Evolutionary conservation across 768 basidiomycete genomes (phyloP), one percentile per base, ranked within the genome.

Genomic region (Neoboletus subvelutipes): DNA sequence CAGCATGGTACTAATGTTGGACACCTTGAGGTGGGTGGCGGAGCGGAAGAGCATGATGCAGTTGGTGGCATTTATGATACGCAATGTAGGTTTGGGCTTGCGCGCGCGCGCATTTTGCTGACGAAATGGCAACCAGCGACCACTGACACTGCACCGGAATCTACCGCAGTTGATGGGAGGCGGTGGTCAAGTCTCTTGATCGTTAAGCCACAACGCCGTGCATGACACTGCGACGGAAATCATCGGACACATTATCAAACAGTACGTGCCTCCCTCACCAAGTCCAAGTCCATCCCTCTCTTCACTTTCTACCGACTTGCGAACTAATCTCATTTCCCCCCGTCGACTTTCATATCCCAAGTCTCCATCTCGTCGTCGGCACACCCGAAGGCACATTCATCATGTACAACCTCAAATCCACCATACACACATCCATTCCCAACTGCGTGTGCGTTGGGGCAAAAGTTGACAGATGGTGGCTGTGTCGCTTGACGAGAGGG

Each of bases 361-460:
- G 83, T 1, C 96, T 98, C 68, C 86, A 91, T 17, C 83, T 98
- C 5, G 92, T 90, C 0, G 94, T 98, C 0, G 97, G 97, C 1
- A 96, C 95, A 0, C 85, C 83, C 54, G 97, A 99, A n/a, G n/a
- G n/a, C n/a, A n/a, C n/a, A n/a, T n/a, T n/a, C n/a, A n/a, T n/a
- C n/a, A n/a, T n/a, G n/a, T 98, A 97, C 68, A 96, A 98, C 68
- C 80, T 98, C 51, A 97, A 97, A 73, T 94, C 94, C 0, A 95
- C 94, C 0, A 98, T 91, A 1, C 84, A 97, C 95, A 98, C 76
- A 86, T 85, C 68, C 86, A 87, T 65, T 77, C 1, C 83, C 94
- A 11, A 83, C 90, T 0, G 93, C 92, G 0, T 88, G 92, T 59
- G 91, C 87, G 56, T 98, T 97, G 71, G 96, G 94, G 11, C 0